These are phyloP conservation scores for Pleurotus eryngii DNA, from an alignment of 768 basidiomycete species.

Conservation along the genomic window DNA sequence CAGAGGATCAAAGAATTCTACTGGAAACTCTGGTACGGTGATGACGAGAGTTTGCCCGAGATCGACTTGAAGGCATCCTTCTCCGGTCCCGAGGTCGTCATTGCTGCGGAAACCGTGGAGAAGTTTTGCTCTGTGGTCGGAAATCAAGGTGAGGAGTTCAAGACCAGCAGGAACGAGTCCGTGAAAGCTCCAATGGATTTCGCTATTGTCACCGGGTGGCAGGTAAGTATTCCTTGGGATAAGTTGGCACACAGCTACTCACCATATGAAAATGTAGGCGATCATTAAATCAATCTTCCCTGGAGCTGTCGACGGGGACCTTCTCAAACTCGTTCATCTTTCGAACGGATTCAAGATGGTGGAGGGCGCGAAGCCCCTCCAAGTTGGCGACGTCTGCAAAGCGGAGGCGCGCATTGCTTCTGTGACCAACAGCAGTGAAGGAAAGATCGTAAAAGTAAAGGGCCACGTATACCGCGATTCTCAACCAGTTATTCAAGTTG, in stretches of 20 bases:
- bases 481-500: slow-evolving; percentile 86
- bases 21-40: slow-evolving; percentile 98
- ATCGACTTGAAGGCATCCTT: slow-evolving; percentile 82
- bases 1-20: slow-evolving; percentile 94
- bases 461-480: slow-evolving; percentile 77
- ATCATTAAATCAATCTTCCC: slow-evolving; percentile 99
- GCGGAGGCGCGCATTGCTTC: slow-evolving; percentile 87
- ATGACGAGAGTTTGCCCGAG: slow-evolving; percentile 70
- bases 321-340: slow-evolving; percentile 93
- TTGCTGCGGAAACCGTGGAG: slow-evolving; percentile 75
- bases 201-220: slow-evolving; percentile 97
- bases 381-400: slow-evolving; percentile 86
- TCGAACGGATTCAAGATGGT: slow-evolving; percentile 95
- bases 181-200: slow-evolving; percentile 98
- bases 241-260: not conserved
- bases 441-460: slow-evolving; percentile 91
- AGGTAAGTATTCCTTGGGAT: slow-evolving; percentile 51
- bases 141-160: slow-evolving; percentile 90
- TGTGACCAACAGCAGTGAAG: slow-evolving; percentile 85
- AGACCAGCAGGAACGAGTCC: slow-evolving; percentile 62
- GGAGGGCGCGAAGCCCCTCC: slow-evolving; percentile 70
- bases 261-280: slow-evolving; percentile 48
- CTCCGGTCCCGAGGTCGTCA: slow-evolving; percentile 80
- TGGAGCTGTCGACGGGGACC: slow-evolving; percentile 82
- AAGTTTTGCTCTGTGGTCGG: slow-evolving; percentile 91